Percentiles rank a stretch among this genome's conserved stretches.
These are phyloP conservation scores for Microglena sp. DNA, from an alignment of 139 green algal genomes.

Conservation along the genomic window DNA sequence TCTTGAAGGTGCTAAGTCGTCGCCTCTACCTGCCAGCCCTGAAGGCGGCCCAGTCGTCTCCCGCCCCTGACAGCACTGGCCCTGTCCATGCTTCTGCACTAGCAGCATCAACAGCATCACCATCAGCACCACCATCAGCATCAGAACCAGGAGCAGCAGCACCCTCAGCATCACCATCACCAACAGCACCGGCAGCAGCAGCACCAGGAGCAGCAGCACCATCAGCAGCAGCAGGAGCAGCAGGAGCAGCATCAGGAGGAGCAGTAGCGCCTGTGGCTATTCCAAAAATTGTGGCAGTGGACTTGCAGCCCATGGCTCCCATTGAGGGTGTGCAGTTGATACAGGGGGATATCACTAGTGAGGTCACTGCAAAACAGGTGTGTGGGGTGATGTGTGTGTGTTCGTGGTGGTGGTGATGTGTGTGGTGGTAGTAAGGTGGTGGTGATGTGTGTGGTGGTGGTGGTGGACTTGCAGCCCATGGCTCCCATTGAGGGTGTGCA, in stretches of 20 bases:
- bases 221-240: no score
- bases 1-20: conserved; percentile 66
- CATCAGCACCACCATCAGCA: no score
- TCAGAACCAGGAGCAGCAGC: no score
- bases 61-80: not conserved
- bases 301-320: conserved; percentile 97
- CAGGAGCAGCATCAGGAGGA: no score
- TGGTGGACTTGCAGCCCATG: conserved; percentile 98
- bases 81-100: not conserved
- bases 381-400: no score
- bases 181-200: not conserved
- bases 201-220: no score
- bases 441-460: no score
- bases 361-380: conserved; percentile 25
- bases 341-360: conserved; percentile 89
- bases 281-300: conserved; percentile 92
- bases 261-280: no score
- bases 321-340: conserved; percentile 91
- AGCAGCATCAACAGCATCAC: not conserved
- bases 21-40: conserved; percentile 82
- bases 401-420: no score
- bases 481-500: conserved; percentile 90
- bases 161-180: no score
- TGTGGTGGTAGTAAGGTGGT: no score
- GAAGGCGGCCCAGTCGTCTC: conserved; percentile 19